These are phyloP conservation scores for Pisolithus orientalis DNA, from an alignment of 768 basidiomycete genomes.

Conservation along the genomic window DNA sequence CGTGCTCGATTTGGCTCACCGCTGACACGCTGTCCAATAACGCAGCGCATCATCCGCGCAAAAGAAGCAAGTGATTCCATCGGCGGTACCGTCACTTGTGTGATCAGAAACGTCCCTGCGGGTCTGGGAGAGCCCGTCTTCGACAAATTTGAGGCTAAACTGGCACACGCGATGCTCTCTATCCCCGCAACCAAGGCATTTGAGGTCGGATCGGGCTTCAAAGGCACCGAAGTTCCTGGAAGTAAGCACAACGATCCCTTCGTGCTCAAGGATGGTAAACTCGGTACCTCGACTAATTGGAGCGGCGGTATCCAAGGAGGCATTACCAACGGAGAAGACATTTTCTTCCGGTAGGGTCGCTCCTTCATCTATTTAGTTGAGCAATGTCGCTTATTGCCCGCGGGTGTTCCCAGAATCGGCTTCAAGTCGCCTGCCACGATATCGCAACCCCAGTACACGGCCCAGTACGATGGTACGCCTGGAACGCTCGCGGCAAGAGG, in stretches of 20 bases:
- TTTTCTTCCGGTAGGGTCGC: slow-evolving; percentile 82
- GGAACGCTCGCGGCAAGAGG: slow-evolving; percentile 89
- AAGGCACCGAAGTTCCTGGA: slow-evolving; percentile 89
- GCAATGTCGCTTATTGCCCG: slow-evolving; percentile 3
- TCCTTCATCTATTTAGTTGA: neutral
- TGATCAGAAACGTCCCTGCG: slow-evolving; percentile 83
- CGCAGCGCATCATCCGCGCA: slow-evolving; percentile 86
- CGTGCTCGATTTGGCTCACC: neutral
- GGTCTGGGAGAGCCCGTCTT: slow-evolving; percentile 97
- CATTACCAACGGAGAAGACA: slow-evolving; percentile 93
- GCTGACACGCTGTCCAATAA: slow-evolving; percentile 31
- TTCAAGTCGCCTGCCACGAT: slow-evolving; percentile 99
- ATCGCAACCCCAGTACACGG: slow-evolving; percentile 84
- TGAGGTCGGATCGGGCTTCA: slow-evolving; percentile 96
- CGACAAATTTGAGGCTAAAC: slow-evolving; percentile 94
- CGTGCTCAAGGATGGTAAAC: slow-evolving; percentile 56
- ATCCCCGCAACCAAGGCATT: slow-evolving; percentile 99
- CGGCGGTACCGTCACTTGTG: slow-evolving; percentile 96
- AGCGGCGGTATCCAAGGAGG: slow-evolving; percentile 97
- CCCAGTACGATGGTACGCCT: slow-evolving; percentile 86
- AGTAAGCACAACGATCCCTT: slow-evolving; percentile 93
- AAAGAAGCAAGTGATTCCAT: slow-evolving; percentile 91
- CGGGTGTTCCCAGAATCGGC: slow-evolving; percentile 53
- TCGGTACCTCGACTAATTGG: slow-evolving; percentile 90
- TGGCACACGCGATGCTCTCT: slow-evolving; percentile 97